Percentiles rank a stretch among this genome's conserved stretches.
Conservation (phyloP, 2,329 filamentous ascomycete genomes). For the Microdochium bolleyi region DNA sequence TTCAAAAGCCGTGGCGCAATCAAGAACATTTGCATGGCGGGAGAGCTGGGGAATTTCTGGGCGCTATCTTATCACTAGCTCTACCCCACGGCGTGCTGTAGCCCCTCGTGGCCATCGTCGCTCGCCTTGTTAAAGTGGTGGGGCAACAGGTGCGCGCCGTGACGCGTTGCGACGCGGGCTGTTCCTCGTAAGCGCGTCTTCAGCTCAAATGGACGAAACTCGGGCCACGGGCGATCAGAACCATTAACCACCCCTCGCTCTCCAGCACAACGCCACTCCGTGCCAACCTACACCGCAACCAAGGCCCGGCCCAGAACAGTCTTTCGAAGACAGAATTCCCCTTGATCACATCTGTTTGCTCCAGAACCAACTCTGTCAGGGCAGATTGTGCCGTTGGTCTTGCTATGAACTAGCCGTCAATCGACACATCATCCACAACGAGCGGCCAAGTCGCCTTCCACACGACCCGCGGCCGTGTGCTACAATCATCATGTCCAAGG, state of each 20-base stretch:
- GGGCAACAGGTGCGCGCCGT: neutral
- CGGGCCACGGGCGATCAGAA: neutral
- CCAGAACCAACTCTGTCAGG: too few relatives aligned
- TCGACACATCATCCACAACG: neutral
- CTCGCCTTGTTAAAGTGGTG: neutral
- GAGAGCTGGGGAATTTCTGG: neutral
- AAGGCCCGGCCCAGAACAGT: neutral
- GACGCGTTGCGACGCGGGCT: neutral
- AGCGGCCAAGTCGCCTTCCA: neutral
- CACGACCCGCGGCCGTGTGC: neutral
- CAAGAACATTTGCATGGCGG: neutral
- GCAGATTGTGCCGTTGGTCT: too few relatives aligned
- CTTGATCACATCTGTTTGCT: too few relatives aligned
- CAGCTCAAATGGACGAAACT: too few relatives aligned
- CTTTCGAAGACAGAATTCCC: neutral
- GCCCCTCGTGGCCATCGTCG: too few relatives aligned
- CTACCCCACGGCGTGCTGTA: neutral
- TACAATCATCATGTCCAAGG: conserved; percentile 29
- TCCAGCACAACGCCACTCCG: neutral
- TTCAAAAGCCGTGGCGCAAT: neutral
- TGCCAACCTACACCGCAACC: neutral
- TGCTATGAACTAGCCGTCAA: neutral
- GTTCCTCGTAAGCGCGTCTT: neutral
- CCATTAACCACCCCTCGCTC: neutral
- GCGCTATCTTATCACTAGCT: neutral